A percentile compares a stretch with the other conserved stretches of the same genome.
Evolutionary conservation across 129 eudicot species (phyloP).

Genomic region (Cynara cardunculus): DNA sequence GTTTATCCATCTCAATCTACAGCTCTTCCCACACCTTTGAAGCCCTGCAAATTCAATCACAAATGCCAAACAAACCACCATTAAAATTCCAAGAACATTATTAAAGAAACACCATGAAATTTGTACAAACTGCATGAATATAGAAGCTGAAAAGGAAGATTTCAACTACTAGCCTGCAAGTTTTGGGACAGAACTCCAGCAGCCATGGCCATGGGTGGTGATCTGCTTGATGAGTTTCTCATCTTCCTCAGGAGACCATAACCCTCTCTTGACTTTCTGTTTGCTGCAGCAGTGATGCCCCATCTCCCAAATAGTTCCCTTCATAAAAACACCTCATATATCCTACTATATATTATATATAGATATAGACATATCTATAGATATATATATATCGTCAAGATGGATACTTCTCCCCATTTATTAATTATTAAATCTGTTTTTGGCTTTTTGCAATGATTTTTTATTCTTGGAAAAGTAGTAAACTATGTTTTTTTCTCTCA

Average conservation of each 20-base stretch:
- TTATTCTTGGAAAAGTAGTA: slow-evolving; percentile 21
- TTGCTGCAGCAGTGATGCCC: slow-evolving; percentile 94
- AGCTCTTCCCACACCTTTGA: slow-evolving; percentile 78
- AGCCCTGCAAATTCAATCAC: slow-evolving; percentile 40
- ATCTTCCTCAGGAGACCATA: slow-evolving; percentile 91
- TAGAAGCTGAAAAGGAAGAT: neutral
- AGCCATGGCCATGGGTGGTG: slow-evolving; percentile 81
- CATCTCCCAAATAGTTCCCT: slow-evolving; percentile 34
- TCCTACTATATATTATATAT: slow-evolving; percentile 23
- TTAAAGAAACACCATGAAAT: neutral
- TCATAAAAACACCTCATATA: slow-evolving; percentile 18
- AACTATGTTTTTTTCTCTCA: slow-evolving; percentile 22
- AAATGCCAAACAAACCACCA: neutral
- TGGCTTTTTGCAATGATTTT: slow-evolving; percentile 1
- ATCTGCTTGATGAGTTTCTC: slow-evolving; percentile 68
- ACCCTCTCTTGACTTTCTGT: slow-evolving; percentile 82
- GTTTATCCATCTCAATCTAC: slow-evolving; percentile 62
- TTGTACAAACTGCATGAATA: neutral
- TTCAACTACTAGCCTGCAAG: slow-evolving; percentile 48
- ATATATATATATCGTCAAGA: slow-evolving; percentile 8
- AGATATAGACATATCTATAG: neutral
- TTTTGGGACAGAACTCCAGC: slow-evolving; percentile 94
- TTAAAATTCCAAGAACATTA: neutral
- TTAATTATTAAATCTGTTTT: slow-evolving; percentile 3
- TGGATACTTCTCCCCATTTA: slow-evolving; percentile 17